Evolutionary conservation across 805 yeast genomes (phyloP).

Genomic region (Metschnikowia aberdeeniae): DNA sequence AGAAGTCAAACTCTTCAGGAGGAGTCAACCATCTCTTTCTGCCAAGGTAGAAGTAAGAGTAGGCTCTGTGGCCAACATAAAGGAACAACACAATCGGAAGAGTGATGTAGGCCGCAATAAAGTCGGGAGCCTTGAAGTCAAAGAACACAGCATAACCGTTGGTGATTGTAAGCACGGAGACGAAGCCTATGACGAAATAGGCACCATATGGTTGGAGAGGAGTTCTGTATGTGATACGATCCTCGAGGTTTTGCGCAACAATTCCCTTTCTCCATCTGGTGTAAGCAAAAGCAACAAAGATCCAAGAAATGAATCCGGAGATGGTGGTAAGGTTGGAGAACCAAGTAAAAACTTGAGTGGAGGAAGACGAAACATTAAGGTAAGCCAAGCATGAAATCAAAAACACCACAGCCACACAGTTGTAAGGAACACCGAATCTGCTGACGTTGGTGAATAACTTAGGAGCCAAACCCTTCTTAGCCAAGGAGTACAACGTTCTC

Average conservation of each 20-base stretch:
- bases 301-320: slow-evolving; percentile 66
- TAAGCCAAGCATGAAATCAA: slow-evolving; percentile 46
- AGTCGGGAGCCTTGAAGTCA: slow-evolving; percentile 61
- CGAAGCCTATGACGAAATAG: slow-evolving; percentile 48
- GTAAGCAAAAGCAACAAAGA: slow-evolving; percentile 49
- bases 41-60: slow-evolving; percentile 27
- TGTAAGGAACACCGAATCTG: slow-evolving; percentile 42
- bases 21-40: slow-evolving; percentile 42
- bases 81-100: slow-evolving; percentile 52
- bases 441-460: slow-evolving; percentile 23
- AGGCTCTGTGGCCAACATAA: slow-evolving; percentile 56
- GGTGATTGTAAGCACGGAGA: slow-evolving; percentile 55
- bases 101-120: slow-evolving; percentile 70
- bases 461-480: slow-evolving; percentile 18
- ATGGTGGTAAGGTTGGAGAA: slow-evolving; percentile 61
- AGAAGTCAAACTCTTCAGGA: slow-evolving; percentile 53
- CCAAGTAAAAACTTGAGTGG: slow-evolving; percentile 59
- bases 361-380: slow-evolving; percentile 50
- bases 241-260: slow-evolving; percentile 45
- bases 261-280: slow-evolving; percentile 65
- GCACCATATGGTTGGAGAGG: slow-evolving; percentile 55
- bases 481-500: slow-evolving; percentile 18
- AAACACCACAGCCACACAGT: slow-evolving; percentile 29
- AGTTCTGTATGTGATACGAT: slow-evolving; percentile 57
- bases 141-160: slow-evolving; percentile 71